A percentile compares a stretch with the other conserved stretches of the same genome.
Evolutionary conservation across 257 asterid species (phyloP).

Genomic region (Nicotiana tomentosiformis): DNA sequence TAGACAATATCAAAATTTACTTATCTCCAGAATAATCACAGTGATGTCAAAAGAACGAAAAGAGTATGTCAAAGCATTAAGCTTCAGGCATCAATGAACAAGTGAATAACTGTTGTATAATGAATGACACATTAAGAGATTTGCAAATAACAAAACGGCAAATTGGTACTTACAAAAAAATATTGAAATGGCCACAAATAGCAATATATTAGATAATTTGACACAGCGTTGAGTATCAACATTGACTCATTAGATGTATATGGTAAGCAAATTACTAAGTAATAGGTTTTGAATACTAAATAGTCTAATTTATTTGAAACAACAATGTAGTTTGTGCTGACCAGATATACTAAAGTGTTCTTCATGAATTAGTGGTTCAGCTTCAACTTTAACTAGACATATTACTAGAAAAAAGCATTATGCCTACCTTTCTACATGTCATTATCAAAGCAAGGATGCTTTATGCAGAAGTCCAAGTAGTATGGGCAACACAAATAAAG

Average conservation of each 20-base stretch:
- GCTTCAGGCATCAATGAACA: too few species aligned
- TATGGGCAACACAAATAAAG: background rate
- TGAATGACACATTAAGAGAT: too few species aligned
- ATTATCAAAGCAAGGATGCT: background rate
- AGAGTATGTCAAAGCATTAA: too few species aligned
- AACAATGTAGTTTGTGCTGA: background rate
- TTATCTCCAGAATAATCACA: too few species aligned
- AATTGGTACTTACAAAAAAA: background rate
- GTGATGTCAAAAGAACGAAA: too few species aligned
- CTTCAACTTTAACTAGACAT: too few species aligned
- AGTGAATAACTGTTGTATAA: too few species aligned
- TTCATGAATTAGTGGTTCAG: background rate
- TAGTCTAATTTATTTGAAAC: background rate
- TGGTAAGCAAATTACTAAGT: background rate
- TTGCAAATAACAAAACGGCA: too few species aligned
- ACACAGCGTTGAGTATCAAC: background rate
- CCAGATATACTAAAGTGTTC: background rate
- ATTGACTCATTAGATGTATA: background rate
- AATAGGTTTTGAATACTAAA: background rate
- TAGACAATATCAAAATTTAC: slow-evolving; percentile 3
- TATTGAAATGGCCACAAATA: background rate
- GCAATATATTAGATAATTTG: background rate
- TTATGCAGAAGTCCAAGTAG: background rate
- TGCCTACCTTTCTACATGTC: background rate
- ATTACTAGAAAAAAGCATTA: too few species aligned